Conservation (phyloP, 257 asterid genomes). For the Solanum ossicruentum region DNA sequence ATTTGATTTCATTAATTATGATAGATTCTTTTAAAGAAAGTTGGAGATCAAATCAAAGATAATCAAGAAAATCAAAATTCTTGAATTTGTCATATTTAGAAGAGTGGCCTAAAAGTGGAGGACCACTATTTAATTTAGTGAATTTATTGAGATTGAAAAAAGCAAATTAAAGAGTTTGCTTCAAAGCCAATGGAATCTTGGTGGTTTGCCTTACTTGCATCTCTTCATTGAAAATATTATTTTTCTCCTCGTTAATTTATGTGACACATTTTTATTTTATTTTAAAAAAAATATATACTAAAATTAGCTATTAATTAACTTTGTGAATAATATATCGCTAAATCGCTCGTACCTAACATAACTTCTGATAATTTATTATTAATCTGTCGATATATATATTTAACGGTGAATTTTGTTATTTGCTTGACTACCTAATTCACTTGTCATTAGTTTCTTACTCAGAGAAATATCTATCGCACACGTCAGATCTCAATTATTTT, state of each 20-base stretch:
- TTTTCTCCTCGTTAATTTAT: not conserved
- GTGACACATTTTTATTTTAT: not conserved
- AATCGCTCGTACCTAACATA: not conserved
- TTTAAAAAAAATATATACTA: not conserved
- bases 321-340: not conserved
- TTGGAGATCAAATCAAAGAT: not conserved
- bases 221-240: not conserved
- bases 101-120: not conserved
- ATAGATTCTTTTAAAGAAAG: not conserved
- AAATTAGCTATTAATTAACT: not conserved
- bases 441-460: not conserved
- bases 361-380: not conserved
- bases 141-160: not conserved
- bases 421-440: not conserved
- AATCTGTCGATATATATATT: not conserved
- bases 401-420: not conserved
- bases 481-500: not conserved
- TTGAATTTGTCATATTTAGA: not conserved
- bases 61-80: not conserved
- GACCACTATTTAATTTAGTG: not conserved
- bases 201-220: conserved; percentile 2
- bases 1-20: not conserved
- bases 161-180: not conserved
- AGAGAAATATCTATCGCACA: not conserved
- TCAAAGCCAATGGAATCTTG: conserved; percentile 8